Evolutionary conservation across 225 moss, liverwort and hornwort genomes (phyloP).

Genomic region (Takakia lepidozioides): DNA sequence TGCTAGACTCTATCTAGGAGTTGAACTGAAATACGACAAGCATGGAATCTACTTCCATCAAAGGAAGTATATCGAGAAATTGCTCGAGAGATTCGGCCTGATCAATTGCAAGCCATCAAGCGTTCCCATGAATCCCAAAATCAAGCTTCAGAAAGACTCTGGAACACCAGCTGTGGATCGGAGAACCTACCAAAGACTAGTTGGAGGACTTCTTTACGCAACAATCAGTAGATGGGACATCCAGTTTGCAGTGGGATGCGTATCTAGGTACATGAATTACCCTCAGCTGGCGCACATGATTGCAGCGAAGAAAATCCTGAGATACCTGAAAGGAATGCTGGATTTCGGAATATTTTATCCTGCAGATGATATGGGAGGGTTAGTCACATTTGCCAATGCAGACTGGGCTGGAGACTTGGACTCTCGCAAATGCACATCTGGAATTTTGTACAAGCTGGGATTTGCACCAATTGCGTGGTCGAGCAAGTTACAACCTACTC

Average conservation of each 20-base stretch:
- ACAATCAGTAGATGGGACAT: slow-evolving; percentile 1
- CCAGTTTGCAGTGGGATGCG: not conserved
- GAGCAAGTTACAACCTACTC: not conserved
- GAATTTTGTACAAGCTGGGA: not conserved
- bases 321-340: too few species aligned
- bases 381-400: too few species aligned
- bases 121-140: slow-evolving; percentile 3
- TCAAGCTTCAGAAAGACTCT: not conserved
- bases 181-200: not conserved
- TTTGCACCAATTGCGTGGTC: not conserved
- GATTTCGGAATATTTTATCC: too few species aligned
- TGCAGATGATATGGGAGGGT: too few species aligned
- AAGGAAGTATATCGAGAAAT: not conserved
- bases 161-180: not conserved
- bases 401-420: too few species aligned
- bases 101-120: not conserved
- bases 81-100: not conserved
- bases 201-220: slow-evolving; percentile 1
- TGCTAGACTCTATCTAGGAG: not conserved
- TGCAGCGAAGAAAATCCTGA: too few species aligned
- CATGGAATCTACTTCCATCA: slow-evolving; percentile 3
- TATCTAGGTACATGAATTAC: not conserved
- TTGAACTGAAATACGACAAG: slow-evolving; percentile 1
- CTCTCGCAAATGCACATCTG: too few species aligned
- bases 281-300: not conserved